phyloP scores from a whole-genome alignment of 495 filamentous ascomycete genomes.

The Gamarada debralockiae region DNA sequence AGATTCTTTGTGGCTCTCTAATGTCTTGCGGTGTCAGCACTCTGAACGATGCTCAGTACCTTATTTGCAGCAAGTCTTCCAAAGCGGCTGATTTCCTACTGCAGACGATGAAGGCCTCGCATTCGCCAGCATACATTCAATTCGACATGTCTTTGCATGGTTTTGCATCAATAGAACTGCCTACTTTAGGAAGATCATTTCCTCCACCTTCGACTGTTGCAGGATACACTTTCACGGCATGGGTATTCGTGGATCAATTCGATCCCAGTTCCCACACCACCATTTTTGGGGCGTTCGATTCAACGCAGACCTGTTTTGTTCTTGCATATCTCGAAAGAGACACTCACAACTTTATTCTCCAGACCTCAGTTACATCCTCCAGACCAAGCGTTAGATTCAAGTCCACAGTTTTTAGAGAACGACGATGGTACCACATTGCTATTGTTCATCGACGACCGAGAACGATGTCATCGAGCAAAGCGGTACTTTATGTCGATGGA shows the following conservation, averaged over 20 bases:
- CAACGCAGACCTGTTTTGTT: constrained; percentile 88
- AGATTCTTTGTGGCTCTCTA: constrained; percentile 54
- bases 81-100: constrained; percentile 69
- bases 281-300: constrained; percentile 91
- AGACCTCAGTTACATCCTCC: constrained; percentile 85
- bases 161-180: constrained; percentile 82
- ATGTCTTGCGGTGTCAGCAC: constrained; percentile 67
- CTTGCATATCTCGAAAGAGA: constrained; percentile 92
- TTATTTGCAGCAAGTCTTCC: constrained; percentile 62
- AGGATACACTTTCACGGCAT: constrained; percentile 86
- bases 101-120: constrained; percentile 64
- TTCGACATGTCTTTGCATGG: constrained; percentile 90
- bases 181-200: constrained; percentile 76
- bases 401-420: constrained; percentile 65
- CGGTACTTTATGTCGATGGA: constrained; percentile 86
- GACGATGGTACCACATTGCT: constrained; percentile 88
- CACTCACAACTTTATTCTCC: constrained; percentile 91
- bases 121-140: constrained; percentile 78
- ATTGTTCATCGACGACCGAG: constrained; percentile 76
- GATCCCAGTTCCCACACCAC: constrained; percentile 86
- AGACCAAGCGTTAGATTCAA: constrained; percentile 93
- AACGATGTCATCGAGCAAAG: constrained; percentile 67
- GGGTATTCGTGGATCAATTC: constrained; percentile 84
- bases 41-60: constrained; percentile 72
- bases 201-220: constrained; percentile 65